Conservation (phyloP, 176 grass and related monocot genomes). For the Triticum monococcum region DNA sequence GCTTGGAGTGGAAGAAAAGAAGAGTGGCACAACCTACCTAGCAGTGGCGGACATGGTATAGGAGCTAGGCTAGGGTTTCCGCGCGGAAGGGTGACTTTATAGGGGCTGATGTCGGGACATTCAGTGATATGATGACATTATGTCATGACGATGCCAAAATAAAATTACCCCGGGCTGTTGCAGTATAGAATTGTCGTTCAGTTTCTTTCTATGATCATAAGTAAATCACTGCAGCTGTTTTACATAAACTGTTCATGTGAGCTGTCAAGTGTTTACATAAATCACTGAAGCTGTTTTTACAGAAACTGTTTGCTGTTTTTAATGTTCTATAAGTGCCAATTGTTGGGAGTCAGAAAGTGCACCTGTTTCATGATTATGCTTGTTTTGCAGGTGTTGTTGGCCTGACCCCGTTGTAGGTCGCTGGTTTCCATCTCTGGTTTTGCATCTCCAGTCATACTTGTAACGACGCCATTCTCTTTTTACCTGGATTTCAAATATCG, state of each 20-base stretch:
- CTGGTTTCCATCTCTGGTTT: conserved; percentile 2
- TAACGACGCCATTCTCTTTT: conserved; percentile 17
- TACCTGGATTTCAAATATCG: conserved; percentile 20
- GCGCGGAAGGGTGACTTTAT: too few species aligned
- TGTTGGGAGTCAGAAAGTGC: neutral
- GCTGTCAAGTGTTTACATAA: neutral
- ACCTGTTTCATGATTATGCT: conserved; percentile 2
- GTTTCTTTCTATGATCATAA: neutral
- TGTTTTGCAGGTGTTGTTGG: conserved; percentile 84
- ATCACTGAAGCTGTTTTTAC: neutral
- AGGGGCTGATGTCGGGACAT: too few species aligned
- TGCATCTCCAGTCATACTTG: conserved; percentile 21
- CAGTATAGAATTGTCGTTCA: neutral
- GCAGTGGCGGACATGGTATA: too few species aligned
- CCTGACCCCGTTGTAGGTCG: conserved; percentile 58
- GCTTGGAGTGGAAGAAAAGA: too few species aligned
- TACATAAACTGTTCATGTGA: neutral
- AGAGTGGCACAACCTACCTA: too few species aligned
- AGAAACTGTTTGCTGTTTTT: neutral
- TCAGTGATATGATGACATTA: too few species aligned
- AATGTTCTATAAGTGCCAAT: neutral
- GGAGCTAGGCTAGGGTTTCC: too few species aligned
- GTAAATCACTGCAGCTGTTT: neutral
- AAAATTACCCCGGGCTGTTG: too few species aligned
- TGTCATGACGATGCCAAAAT: too few species aligned